Conservation (phyloP, 805 yeast species). For the Wickerhamomyces strasburgensis region DNA sequence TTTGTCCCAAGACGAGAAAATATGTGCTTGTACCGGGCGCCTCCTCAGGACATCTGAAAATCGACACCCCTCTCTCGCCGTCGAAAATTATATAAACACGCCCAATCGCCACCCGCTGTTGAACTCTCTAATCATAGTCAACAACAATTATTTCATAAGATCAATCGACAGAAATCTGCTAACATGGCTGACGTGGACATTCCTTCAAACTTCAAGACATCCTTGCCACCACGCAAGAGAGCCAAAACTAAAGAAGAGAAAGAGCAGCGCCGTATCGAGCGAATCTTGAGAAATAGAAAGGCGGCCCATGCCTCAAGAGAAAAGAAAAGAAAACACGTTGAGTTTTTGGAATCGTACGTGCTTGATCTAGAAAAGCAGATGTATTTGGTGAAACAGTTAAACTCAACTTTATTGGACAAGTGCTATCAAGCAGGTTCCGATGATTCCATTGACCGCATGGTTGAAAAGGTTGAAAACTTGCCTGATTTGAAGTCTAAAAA, state of each 20-base stretch:
- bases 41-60: too few species aligned
- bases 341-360: constrained; percentile 55
- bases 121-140: too few species aligned
- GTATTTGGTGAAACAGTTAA: constrained; percentile 14
- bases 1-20: too few species aligned
- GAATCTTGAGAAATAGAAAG: constrained; percentile 88
- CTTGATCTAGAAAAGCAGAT: constrained; percentile 24
- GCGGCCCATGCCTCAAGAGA: constrained; percentile 98
- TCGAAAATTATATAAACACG: not conserved
- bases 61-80: not conserved
- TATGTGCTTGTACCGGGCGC: too few species aligned
- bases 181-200: constrained; percentile 25
- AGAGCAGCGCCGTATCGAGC: constrained; percentile 91
- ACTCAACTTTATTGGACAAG: constrained; percentile 9
- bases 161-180: too few species aligned
- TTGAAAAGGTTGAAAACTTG: constrained; percentile 8
- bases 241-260: constrained; percentile 96
- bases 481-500: constrained; percentile 23
- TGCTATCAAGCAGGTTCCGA: constrained; percentile 17
- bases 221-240: constrained; percentile 91
- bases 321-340: constrained; percentile 90
- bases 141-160: too few species aligned
- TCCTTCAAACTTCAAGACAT: constrained; percentile 35
- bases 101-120: not conserved
- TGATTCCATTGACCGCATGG: constrained; percentile 14